phyloP scores from a whole-genome alignment of 768 basidiomycete genomes.

The Chalciporus sphaerocephalus region DNA sequence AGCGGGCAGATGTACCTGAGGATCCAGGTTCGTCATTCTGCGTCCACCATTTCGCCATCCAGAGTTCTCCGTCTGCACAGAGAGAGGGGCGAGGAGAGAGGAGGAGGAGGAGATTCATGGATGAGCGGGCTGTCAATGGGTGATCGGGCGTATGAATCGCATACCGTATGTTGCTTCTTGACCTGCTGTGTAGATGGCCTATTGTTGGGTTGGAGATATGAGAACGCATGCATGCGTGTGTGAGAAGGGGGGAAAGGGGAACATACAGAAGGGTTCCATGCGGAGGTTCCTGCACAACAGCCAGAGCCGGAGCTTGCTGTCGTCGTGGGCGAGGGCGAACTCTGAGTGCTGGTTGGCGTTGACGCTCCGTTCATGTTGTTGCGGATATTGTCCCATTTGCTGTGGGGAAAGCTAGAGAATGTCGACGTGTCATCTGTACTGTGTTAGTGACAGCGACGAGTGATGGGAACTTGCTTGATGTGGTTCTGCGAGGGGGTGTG shows the following conservation, averaged over 20 bases:
- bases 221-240: not conserved
- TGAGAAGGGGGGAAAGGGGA: conserved; percentile 18
- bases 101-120: too few relatives aligned
- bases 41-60: conserved; percentile 52
- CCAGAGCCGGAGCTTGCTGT: conserved; percentile 19
- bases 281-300: conserved; percentile 38
- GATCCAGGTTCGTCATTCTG: conserved; percentile 36
- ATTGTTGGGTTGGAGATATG: not conserved
- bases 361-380: conserved; percentile 51
- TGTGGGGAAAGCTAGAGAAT: conserved; percentile 51
- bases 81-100: too few relatives aligned
- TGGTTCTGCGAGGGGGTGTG: conserved; percentile 42
- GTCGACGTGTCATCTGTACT: not conserved
- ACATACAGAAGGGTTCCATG: conserved; percentile 38
- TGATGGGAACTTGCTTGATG: conserved; percentile 39
- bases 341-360: conserved; percentile 19
- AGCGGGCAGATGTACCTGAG: conserved; percentile 9
- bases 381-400: conserved; percentile 68
- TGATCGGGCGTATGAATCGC: too few relatives aligned
- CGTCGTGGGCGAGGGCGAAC: not conserved
- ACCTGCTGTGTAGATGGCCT: conserved; percentile 37
- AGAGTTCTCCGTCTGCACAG: conserved; percentile 44
- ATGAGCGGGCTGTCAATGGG: too few relatives aligned
- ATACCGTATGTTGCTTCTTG: conserved; percentile 39
- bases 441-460: not conserved